Base-by-base conservation (phyloP, 352 stramenopile genomes). In the Phytophthora pisi region DNA sequence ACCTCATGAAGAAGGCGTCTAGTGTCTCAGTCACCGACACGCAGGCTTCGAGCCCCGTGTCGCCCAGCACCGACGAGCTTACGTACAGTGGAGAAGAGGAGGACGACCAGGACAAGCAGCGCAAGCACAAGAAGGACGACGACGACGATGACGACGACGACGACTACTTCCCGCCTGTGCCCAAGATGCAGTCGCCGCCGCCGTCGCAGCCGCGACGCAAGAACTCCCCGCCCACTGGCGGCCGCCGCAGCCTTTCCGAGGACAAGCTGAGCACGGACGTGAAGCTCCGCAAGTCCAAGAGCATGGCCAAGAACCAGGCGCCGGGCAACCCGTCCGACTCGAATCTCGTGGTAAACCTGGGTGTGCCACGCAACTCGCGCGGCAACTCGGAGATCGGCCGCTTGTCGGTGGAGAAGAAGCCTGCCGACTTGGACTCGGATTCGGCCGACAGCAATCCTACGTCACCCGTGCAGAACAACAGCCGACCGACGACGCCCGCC, bases 1-100 rank as follows among this genome's bases (percentile, higher is more conserved):
- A 64, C 34, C 58, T 93, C 45, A 75, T 93, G 56, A 87, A 89
- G 72, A 91, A 93, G 67, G 71, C 81, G 42, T 82, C 77, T 38
- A 64, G 47, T 18, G 53, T 49, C 16, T 82, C 75, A 3, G 51
- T 71, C 30, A 81, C 79, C 5, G 64, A 70, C 51, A 72, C 68
- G 45, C 67, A 75, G 59, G 47, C 49, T 4, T 67, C 68, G 16
- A 78, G 71, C 34, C 61, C 68, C 43, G 36, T 58, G 60, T 83
- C 74, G 7, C 69, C 68, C 0, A 43, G 61, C 51, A 76, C 74
- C 6, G 34, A 74, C 6, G 34, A 74, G 47, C 54, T 18, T 11
- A 68, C 45, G 24, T 64, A 38, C n/a, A 73, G 56, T n/a, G 67
- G 58, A 9, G 66, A 59, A 24, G 34, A 42, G 34, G 76, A 81